Conservation (phyloP, 768 basidiomycete species). For the Trametes punicea region DNA sequence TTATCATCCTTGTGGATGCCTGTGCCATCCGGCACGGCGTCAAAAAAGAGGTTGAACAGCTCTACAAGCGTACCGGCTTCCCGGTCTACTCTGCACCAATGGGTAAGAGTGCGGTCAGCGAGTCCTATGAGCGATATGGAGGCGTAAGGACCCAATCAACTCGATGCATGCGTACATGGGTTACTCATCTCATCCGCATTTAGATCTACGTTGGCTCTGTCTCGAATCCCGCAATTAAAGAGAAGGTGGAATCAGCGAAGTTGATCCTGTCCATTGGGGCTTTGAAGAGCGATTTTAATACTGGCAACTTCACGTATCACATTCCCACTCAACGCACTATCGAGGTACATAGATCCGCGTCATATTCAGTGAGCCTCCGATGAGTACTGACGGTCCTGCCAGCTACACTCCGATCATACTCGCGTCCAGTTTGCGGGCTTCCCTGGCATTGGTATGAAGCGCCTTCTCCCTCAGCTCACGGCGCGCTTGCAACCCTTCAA, state of each 20-base stretch:
- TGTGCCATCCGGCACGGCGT: slow-evolving; percentile 74
- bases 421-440: slow-evolving; percentile 63
- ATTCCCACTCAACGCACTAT: slow-evolving; percentile 56
- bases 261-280: slow-evolving; percentile 72
- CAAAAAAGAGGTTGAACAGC: slow-evolving; percentile 55
- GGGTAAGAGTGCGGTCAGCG: slow-evolving; percentile 78
- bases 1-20: slow-evolving; percentile 77
- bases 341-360: slow-evolving; percentile 43
- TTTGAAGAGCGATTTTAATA: slow-evolving; percentile 81
- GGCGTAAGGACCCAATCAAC: slow-evolving; percentile 50
- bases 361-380: neutral
- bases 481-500: slow-evolving; percentile 46
- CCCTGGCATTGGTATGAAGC: slow-evolving; percentile 70
- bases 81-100: slow-evolving; percentile 75
- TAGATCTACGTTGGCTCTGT: slow-evolving; percentile 78
- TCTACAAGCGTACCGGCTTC: slow-evolving; percentile 62
- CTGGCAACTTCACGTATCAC: slow-evolving; percentile 80
- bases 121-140: slow-evolving; percentile 69
- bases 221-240: slow-evolving; percentile 61
- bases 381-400: neutral
- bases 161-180: neutral
- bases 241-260: slow-evolving; percentile 70
- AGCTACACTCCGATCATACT: slow-evolving; percentile 78
- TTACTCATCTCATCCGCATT: neutral
- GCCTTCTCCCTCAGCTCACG: slow-evolving; percentile 69